Base-by-base conservation (phyloP, 2,329 filamentous ascomycete species). In the Nannizzia gypsea region DNA sequence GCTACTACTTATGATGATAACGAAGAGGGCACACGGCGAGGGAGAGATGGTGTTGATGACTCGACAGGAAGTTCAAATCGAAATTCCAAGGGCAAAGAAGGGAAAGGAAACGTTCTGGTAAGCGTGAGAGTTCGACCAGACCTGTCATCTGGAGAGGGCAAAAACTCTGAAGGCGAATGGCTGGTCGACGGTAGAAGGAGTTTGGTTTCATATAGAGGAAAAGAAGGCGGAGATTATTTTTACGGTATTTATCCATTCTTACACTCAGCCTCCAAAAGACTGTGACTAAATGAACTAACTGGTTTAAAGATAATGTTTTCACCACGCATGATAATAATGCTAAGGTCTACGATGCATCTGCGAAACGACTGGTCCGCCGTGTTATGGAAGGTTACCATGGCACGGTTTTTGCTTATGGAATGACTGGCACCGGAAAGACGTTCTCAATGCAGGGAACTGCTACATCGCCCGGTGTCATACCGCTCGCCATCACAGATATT, bases 311-410 rank as follows among this genome's bases (percentile, higher is more conserved):
- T 77, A 97, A 97, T 75, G 93, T 97, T 63, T 99, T 99, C 74
- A 85, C 89, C 57, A 88, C 90, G 17, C 85, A 95, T 70, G 92
- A 99, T 71, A 89, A 96, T 71, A 99, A 99, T 71, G 85, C 89
- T 58, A 87, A 87, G 70, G 93, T 99, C 8, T 99, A 99, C 72
- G 93, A 99, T 74, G 85, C 92, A 64, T 89, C 84, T 52, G 93
- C 93, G 48, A 97, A 97, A 75, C 87, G 93, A 63, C 80, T 99
- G 57, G 93, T 99, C 54, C 87, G 93, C 66, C 83, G 93, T 68
- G 93, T 99, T 56, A 99, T 99, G 93, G 93, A 99, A 77, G 93
- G 93, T 46, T 99, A 97, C 72, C 92, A 97, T 69, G 93, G 92
- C 61, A 99, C 93, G 0, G 93, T 99, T 24, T 97, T 99, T 72